Evolutionary conservation across 306 rosid species (phyloP).

Genomic region (Cajanus cajan): DNA sequence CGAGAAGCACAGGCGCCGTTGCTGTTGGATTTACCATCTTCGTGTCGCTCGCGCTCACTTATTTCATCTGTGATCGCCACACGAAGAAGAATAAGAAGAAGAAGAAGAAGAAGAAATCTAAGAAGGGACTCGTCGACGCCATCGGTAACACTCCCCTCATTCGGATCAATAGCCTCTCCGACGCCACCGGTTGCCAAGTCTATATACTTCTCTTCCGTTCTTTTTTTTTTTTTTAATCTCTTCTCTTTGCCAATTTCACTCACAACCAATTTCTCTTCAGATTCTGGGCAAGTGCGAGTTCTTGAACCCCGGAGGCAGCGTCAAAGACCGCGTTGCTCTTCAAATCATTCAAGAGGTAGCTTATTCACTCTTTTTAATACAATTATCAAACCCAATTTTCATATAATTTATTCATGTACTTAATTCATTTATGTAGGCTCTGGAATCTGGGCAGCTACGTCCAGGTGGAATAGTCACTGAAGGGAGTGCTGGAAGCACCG

Average conservation of each 20-base stretch:
- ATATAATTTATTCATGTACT: not conserved
- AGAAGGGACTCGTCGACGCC: constrained; percentile 62
- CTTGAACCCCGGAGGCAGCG: constrained; percentile 96
- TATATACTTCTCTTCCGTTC: not conserved
- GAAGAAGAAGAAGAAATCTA: constrained; percentile 27
- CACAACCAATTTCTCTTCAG: constrained; percentile 29
- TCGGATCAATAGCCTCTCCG: constrained; percentile 85
- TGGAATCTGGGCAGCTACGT: constrained; percentile 64
- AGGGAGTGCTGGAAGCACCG: constrained; percentile 97
- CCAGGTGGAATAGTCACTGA: constrained; percentile 87
- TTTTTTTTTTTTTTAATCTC: not conserved
- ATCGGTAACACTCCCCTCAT: constrained; percentile 91
- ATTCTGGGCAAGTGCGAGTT: constrained; percentile 93
- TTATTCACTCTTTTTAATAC: not conserved
- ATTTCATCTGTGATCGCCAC: constrained; percentile 42
- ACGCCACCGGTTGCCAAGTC: constrained; percentile 90
- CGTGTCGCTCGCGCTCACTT: constrained; percentile 39
- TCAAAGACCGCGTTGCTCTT: constrained; percentile 89
- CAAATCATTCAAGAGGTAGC: constrained; percentile 74
- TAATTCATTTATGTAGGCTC: constrained; percentile 50
- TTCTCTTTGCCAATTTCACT: not conserved
- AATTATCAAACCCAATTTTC: not conserved
- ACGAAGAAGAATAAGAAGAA: constrained; percentile 18
- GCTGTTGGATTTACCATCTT: constrained; percentile 48
- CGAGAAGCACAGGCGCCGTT: constrained; percentile 56